Percentiles rank a stretch among this genome's conserved stretches.
phyloP scores from a whole-genome alignment of 805 yeast genomes.

The Saccharomycopsis sp. region DNA sequence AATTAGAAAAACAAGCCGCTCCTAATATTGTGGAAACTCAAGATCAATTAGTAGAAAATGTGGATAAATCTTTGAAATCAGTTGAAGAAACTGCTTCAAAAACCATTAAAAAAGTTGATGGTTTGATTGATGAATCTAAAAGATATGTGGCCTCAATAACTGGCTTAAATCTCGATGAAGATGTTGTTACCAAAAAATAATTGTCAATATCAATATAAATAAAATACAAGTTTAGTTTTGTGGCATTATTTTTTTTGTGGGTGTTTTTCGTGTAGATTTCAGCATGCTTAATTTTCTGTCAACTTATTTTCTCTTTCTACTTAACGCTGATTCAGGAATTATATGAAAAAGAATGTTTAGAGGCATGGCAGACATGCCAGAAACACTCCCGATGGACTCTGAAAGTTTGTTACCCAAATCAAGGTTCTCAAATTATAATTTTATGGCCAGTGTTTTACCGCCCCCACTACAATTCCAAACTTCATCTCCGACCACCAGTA shows the following conservation, averaged over 20 bases:
- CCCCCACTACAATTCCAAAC: not conserved
- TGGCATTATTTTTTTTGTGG: not conserved
- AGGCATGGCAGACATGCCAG: too few species aligned
- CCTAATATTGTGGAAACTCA: conserved; percentile 62
- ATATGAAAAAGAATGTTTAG: too few species aligned
- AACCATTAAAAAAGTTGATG: conserved; percentile 29
- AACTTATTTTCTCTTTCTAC: too few species aligned
- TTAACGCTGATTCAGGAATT: too few species aligned
- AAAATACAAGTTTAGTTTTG: too few species aligned
- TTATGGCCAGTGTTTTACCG: not conserved
- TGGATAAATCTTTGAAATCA: conserved; percentile 33
- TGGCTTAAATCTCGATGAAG: conserved; percentile 60
- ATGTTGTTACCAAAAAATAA: conserved; percentile 18
- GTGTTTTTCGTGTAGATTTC: not conserved
- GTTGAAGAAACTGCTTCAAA: conserved; percentile 34
- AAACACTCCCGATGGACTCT: too few species aligned
- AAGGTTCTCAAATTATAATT: too few species aligned
- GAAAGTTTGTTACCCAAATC: too few species aligned
- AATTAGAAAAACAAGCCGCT: conserved; percentile 44
- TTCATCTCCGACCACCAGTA: conserved; percentile 12
- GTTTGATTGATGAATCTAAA: conserved; percentile 30
- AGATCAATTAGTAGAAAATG: conserved; percentile 33
- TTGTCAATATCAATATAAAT: too few species aligned
- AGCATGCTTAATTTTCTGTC: too few species aligned
- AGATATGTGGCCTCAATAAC: conserved; percentile 41